phyloP scores from a whole-genome alignment of 495 filamentous ascomycete species.

The Aspergillus ostianus region DNA sequence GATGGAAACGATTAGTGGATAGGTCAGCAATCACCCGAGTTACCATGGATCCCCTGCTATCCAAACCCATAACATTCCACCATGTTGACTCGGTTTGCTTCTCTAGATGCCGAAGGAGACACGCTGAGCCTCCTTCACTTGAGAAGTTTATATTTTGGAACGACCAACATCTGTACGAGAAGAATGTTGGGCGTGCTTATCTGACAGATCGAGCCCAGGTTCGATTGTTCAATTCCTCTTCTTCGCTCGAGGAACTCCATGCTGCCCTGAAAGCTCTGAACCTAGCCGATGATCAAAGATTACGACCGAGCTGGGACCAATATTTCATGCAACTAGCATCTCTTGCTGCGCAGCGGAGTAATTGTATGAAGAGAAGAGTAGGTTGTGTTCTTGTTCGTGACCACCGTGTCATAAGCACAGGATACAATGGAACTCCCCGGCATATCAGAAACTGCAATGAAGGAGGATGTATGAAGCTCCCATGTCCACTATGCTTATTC shows the following conservation, averaged over 20 bases:
- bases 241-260: constrained; percentile 66
- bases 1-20: constrained; percentile 71
- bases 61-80: background rate
- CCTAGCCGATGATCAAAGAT: constrained; percentile 71
- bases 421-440: constrained; percentile 96
- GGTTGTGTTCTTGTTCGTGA: constrained; percentile 93
- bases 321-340: constrained; percentile 97
- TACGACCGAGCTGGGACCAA: constrained; percentile 92
- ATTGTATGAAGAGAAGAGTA: constrained; percentile 97
- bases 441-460: constrained; percentile 86
- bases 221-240: constrained; percentile 79
- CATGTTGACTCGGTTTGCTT: constrained; percentile 1
- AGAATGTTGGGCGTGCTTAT: constrained; percentile 60
- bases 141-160: constrained; percentile 75
- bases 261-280: constrained; percentile 65
- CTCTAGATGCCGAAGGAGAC: constrained; percentile 42
- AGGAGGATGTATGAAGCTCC: constrained; percentile 68
- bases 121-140: constrained; percentile 54
- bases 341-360: constrained; percentile 84
- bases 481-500: background rate
- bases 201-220: constrained; percentile 78
- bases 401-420: constrained; percentile 85
- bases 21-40: constrained; percentile 35
- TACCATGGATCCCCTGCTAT: background rate
- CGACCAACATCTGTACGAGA: constrained; percentile 74